Evolutionary conservation across 2,329 filamentous ascomycete genomes (phyloP).

Genomic region (Venturiaceae sp.): DNA sequence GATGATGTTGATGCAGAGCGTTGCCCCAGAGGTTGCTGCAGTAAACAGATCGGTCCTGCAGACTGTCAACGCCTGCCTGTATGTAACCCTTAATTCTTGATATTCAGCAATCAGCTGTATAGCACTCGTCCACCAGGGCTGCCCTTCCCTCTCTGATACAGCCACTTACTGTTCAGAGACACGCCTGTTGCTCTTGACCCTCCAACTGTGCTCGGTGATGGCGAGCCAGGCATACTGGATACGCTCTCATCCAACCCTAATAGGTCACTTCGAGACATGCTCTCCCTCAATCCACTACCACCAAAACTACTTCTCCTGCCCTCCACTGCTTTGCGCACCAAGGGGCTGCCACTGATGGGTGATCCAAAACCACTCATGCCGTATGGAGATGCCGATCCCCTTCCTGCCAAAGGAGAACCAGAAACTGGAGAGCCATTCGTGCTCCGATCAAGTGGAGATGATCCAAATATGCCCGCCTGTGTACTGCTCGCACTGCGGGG

Average conservation of each 20-base stretch:
- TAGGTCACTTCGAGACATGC: slow-evolving; percentile 25
- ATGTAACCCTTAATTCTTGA: not conserved
- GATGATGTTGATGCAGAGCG: not conserved
- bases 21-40: not conserved
- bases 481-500: slow-evolving; percentile 53
- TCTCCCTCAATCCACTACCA: slow-evolving; percentile 27
- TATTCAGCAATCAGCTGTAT: not conserved
- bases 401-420: not conserved
- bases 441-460: not conserved
- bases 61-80: not conserved
- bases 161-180: slow-evolving; percentile 83
- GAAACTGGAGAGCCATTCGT: not conserved
- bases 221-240: slow-evolving; percentile 13
- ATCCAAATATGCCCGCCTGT: slow-evolving; percentile 20
- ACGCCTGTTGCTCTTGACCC: slow-evolving; percentile 57
- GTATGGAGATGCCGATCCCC: not conserved
- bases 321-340: slow-evolving; percentile 6
- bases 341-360: slow-evolving; percentile 4
- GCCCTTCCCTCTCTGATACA: slow-evolving; percentile 54
- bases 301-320: slow-evolving; percentile 5
- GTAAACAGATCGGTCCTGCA: not conserved
- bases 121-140: not conserved
- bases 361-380: slow-evolving; percentile 3
- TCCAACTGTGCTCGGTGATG: slow-evolving; percentile 33
- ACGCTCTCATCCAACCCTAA: not conserved